A percentile compares a stretch with the other conserved stretches of the same genome.
phyloP scores from a whole-genome alignment of 345 rosid genomes.

The Isatis tinctoria region DNA sequence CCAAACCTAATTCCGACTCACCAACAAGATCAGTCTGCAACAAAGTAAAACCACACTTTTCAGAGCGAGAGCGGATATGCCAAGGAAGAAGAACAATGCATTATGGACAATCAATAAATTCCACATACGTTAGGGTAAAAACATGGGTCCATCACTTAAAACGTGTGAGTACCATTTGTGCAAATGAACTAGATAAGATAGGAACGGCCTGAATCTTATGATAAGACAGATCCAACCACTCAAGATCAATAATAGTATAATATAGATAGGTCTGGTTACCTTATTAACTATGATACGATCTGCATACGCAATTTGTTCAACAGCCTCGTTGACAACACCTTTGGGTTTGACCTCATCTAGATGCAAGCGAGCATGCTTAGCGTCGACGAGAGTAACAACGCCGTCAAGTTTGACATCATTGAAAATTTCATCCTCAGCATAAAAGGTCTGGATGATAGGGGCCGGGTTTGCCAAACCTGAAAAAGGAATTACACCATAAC shows the following conservation, averaged over 20 bases:
- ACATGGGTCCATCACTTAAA: neutral
- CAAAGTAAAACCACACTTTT: conserved; percentile 3
- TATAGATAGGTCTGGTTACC: conserved; percentile 33
- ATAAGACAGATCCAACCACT: neutral
- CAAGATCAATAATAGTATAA: neutral
- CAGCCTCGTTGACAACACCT: conserved; percentile 94
- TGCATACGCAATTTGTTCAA: conserved; percentile 97
- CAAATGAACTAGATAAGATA: neutral
- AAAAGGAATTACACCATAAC: neutral
- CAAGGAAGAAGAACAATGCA: neutral
- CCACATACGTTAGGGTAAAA: neutral
- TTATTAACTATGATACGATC: conserved; percentile 87
- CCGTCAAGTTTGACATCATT: conserved; percentile 92
- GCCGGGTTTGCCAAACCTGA: conserved; percentile 95
- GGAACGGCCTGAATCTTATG: neutral
- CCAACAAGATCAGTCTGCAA: conserved; percentile 86
- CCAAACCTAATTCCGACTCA: conserved; percentile 51
- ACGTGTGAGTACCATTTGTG: neutral
- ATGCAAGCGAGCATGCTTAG: conserved; percentile 85
- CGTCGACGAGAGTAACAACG: conserved; percentile 92
- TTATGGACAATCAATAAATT: neutral
- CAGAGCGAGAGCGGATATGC: neutral
- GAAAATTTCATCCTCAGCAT: conserved; percentile 79
- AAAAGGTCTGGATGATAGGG: conserved; percentile 97
- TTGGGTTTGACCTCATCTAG: conserved; percentile 82